phyloP scores from a whole-genome alignment of 305 asterid species.

The Fraxinus velutina region DNA sequence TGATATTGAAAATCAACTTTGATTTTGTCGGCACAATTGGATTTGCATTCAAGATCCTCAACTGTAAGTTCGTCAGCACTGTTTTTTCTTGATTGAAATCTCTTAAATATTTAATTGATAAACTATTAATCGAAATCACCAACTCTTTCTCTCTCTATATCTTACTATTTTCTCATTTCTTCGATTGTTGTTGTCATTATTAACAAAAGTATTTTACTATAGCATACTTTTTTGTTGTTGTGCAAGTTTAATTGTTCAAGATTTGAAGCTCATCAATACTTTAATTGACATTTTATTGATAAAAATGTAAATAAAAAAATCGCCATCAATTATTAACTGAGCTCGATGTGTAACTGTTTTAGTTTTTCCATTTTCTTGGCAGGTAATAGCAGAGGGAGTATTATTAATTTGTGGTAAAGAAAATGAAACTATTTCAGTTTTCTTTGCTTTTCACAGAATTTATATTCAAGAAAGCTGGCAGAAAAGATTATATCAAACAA shows the following conservation, averaged over 20 bases:
- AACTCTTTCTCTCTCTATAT: background rate
- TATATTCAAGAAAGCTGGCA: slow-evolving; percentile 17
- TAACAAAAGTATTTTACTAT: slow-evolving; percentile 1
- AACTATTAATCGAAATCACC: background rate
- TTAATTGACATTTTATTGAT: slow-evolving; percentile 1
- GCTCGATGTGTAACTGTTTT: background rate
- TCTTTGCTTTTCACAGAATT: background rate
- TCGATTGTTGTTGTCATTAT: slow-evolving; percentile 8
- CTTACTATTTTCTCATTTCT: background rate
- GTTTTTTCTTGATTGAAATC: background rate
- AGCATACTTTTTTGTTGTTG: background rate
- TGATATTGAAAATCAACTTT: background rate
- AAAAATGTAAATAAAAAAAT: background rate
- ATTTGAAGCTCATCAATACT: slow-evolving; percentile 17
- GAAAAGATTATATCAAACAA: slow-evolving; percentile 6
- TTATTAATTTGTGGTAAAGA: background rate
- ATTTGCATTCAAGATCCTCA: background rate
- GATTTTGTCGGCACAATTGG: background rate
- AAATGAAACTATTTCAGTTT: background rate
- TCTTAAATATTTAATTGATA: background rate
- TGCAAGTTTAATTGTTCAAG: slow-evolving; percentile 12
- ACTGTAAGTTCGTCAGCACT: background rate
- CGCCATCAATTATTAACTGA: background rate
- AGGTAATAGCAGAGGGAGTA: background rate
- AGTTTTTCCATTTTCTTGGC: background rate